Evolutionary conservation across 768 basidiomycete species (phyloP).

Genomic region (Lactarius vividus): DNA sequence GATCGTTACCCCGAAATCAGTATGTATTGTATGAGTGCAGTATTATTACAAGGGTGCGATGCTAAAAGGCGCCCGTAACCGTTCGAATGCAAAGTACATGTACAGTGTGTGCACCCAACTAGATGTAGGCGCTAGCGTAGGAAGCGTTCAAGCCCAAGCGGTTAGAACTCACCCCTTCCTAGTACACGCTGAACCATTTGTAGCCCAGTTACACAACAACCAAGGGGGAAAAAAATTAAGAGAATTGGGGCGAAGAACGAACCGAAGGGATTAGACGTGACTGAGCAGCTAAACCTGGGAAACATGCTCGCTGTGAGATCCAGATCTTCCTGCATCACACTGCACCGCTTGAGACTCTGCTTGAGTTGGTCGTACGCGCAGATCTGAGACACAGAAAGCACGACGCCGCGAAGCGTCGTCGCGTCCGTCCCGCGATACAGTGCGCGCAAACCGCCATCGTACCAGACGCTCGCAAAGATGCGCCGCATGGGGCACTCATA

Average conservation of each 20-base stretch:
- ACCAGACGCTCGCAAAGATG: too few species aligned
- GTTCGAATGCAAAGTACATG: conserved; percentile 38
- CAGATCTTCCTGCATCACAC: conserved; percentile 36
- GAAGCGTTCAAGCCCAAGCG: background rate
- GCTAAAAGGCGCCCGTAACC: conserved; percentile 33
- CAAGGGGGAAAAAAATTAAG: too few species aligned
- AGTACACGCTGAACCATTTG: conserved; percentile 41
- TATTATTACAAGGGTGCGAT: conserved; percentile 34
- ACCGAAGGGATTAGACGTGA: conserved; percentile 39
- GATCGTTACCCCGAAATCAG: too few species aligned
- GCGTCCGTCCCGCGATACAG: too few species aligned
- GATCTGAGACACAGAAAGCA: conserved; percentile 38
- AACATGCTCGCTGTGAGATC: conserved; percentile 36
- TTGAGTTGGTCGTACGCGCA: conserved; percentile 39
- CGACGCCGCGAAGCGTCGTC: conserved; percentile 36
- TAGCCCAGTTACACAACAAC: background rate
- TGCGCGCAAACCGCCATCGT: too few species aligned
- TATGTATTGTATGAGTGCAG: background rate
- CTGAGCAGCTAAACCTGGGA: conserved; percentile 38
- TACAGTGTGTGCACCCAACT: conserved; percentile 39
- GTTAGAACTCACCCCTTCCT: conserved; percentile 35
- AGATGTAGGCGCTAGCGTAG: background rate
- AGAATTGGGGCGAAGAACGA: conserved; percentile 4
- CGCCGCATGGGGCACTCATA: too few species aligned
- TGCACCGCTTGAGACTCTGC: conserved; percentile 34